Percentiles rank a stretch among this genome's conserved stretches.
These are phyloP conservation scores for Amanita thiersii DNA, from an alignment of 768 basidiomycete genomes.

Conservation along the genomic window DNA sequence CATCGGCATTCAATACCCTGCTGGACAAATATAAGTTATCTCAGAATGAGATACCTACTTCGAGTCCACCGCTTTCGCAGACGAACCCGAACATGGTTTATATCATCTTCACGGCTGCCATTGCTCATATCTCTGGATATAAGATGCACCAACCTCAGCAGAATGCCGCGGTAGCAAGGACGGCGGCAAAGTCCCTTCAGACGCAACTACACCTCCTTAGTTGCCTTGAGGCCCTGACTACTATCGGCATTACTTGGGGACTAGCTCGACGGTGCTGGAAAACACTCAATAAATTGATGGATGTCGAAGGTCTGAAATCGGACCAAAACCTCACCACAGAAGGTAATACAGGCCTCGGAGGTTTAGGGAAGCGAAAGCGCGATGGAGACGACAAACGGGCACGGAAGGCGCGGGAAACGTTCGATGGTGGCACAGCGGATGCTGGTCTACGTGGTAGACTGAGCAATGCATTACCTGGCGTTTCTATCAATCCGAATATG, in stretches of 20 bases:
- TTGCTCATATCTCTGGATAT: constrained; percentile 13
- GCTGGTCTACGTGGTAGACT: neutral
- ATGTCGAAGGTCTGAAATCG: constrained; percentile 15
- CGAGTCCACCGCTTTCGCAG: constrained; percentile 10
- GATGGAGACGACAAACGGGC: constrained; percentile 5
- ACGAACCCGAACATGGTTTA: constrained; percentile 17
- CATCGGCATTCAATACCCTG: constrained; percentile 20
- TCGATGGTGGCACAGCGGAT: neutral
- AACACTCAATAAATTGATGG: constrained; percentile 19
- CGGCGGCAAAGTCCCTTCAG: constrained; percentile 16
- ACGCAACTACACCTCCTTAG: constrained; percentile 20
- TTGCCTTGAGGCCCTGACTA: constrained; percentile 20
- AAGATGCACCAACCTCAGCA: constrained; percentile 11
- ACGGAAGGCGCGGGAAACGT: neutral
- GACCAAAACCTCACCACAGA: constrained; percentile 1
- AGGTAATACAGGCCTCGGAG: neutral
- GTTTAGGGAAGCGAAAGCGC: constrained; percentile 16
- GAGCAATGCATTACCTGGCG: constrained; percentile 1
- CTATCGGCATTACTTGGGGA: constrained; percentile 20
- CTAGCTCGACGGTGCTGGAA: constrained; percentile 18
- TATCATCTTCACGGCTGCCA: constrained; percentile 16
- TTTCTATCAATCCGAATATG: constrained; percentile 1
- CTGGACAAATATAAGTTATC: constrained; percentile 17
- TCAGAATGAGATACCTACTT: constrained; percentile 2
- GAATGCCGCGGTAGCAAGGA: constrained; percentile 1